Percentiles rank a stretch among this genome's conserved stretches.
Evolutionary conservation across 108 stramenopile species (phyloP).

Genomic region (Seminavis robusta): DNA sequence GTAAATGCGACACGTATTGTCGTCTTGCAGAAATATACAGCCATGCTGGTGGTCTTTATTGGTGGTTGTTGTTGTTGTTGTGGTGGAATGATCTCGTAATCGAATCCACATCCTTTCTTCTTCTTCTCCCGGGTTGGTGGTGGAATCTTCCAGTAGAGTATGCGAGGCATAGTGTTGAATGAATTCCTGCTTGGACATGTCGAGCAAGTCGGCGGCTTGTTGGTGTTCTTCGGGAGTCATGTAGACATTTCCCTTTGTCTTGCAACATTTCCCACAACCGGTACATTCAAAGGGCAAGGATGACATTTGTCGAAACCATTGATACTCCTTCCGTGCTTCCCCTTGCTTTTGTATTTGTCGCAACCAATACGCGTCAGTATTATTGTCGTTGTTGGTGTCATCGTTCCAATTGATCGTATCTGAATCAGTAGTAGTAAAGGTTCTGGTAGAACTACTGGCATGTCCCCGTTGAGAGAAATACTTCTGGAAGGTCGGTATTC

Average conservation of each 20-base stretch:
- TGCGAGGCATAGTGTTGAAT: conserved; percentile 1
- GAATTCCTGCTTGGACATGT: conserved; percentile 1
- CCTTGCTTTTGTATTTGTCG: no score
- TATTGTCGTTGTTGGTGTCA: no score
- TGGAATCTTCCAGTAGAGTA: neutral
- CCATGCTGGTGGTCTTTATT: neutral
- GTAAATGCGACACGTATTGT: conserved; percentile 47
- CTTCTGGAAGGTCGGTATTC: no score
- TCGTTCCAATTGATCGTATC: no score
- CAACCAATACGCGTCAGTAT: no score
- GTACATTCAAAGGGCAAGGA: conserved; percentile 37
- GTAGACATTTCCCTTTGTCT: conserved; percentile 59
- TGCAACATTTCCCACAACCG: conserved; percentile 65
- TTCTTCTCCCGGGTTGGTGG: conserved; percentile 5
- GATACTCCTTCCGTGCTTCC: no score
- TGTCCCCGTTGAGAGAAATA: no score
- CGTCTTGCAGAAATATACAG: conserved; percentile 15
- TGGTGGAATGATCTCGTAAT: no score
- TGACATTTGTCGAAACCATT: no score
- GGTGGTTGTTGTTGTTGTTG: conserved; percentile 11
- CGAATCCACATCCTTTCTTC: conserved; percentile 1
- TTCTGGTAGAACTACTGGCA: no score
- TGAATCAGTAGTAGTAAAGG: no score
- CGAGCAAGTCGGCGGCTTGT: neutral
- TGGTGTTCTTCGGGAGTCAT: conserved; percentile 43